phyloP scores from a whole-genome alignment of 163 green algal species.

The Scenedesmus sp. region DNA sequence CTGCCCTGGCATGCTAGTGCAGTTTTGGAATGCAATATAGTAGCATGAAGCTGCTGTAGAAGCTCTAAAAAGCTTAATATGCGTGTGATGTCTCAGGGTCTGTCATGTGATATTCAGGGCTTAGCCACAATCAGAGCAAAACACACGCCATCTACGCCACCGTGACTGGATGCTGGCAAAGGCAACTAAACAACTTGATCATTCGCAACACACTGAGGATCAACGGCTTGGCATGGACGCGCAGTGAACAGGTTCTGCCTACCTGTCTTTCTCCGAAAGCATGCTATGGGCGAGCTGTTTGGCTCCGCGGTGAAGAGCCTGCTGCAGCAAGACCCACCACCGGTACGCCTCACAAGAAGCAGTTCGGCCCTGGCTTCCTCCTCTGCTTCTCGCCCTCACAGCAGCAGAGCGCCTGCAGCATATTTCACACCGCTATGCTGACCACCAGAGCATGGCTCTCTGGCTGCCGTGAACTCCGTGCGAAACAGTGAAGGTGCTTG shows the following conservation, averaged over 20 bases:
- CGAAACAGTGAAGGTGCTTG: neutral
- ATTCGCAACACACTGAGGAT: too few relatives aligned
- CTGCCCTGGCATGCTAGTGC: neutral
- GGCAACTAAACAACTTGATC: too few relatives aligned
- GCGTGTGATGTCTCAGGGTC: neutral
- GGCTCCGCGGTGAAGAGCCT: conserved; percentile 7
- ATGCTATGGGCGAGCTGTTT: conserved; percentile 11
- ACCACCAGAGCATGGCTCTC: neutral
- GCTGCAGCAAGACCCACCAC: conserved; percentile 20
- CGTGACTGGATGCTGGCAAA: too few relatives aligned
- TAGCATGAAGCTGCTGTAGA: neutral
- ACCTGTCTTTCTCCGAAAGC: neutral
- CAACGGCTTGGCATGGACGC: neutral
- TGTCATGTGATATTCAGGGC: neutral
- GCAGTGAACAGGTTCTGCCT: neutral
- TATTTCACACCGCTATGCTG: neutral
- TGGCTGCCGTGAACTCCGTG: too few relatives aligned
- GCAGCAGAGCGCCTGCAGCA: conserved; percentile 3
- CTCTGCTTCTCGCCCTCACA: neutral
- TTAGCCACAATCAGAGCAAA: neutral
- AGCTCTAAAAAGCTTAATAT: neutral
- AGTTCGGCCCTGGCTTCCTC: neutral
- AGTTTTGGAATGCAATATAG: neutral
- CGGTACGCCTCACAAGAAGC: neutral
- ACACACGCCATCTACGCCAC: neutral